Conservation (phyloP, 2,329 filamentous ascomycete genomes). For the Magnaporthiopsis poae region DNA sequence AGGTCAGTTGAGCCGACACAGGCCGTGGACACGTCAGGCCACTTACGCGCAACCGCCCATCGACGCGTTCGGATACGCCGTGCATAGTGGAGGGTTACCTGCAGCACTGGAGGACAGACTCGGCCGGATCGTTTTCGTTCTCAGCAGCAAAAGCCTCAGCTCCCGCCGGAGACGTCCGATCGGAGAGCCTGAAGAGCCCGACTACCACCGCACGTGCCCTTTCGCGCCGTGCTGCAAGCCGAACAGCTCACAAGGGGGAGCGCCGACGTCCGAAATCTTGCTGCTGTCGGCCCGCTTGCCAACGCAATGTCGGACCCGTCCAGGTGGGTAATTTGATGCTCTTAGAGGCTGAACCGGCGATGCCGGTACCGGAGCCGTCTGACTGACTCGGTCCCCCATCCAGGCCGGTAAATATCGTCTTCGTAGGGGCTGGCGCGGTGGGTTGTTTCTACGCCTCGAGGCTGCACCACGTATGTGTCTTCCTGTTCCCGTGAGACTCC, state of each 20-base stretch:
- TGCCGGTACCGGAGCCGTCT: too few relatives aligned
- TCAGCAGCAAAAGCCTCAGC: too few relatives aligned
- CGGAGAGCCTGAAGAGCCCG: background rate
- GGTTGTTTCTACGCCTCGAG: slow-evolving; percentile 65
- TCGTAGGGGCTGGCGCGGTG: slow-evolving; percentile 62
- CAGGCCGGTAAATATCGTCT: slow-evolving; percentile 48
- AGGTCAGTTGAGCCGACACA: background rate
- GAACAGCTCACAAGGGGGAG: too few relatives aligned
- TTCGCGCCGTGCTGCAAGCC: background rate
- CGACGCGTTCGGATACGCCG: background rate
- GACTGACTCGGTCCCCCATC: background rate
- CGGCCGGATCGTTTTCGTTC: too few relatives aligned
- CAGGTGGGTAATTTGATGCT: background rate
- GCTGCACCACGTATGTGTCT: slow-evolving; percentile 44
- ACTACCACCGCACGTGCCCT: background rate
- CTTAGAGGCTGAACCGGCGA: too few relatives aligned
- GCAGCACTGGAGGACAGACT: background rate
- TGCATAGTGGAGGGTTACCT: background rate
- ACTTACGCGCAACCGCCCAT: background rate
- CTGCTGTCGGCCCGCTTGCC: too few relatives aligned
- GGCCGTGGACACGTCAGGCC: background rate
- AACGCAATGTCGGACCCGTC: background rate
- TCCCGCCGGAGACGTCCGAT: background rate
- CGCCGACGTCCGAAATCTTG: too few relatives aligned
- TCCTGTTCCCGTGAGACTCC: background rate